A percentile compares a stretch with the other conserved stretches of the same genome.
Conservation (phyloP, 169 alveolate genomes). For the Plasmodium vivax region DNA sequence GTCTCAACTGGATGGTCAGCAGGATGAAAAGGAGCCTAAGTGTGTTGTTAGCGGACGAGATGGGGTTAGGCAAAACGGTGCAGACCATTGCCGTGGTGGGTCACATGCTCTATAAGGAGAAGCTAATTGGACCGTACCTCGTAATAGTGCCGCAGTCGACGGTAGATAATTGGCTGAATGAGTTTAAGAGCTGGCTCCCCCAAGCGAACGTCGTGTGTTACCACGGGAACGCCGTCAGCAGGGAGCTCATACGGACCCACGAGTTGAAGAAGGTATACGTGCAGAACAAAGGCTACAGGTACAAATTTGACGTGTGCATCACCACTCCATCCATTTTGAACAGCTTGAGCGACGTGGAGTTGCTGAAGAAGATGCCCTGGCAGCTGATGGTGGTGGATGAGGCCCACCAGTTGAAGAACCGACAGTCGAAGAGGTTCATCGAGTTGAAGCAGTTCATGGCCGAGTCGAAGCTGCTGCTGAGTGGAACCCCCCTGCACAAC, state of each 20-base stretch:
- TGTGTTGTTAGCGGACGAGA: conserved; percentile 95
- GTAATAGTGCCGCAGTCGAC: conserved; percentile 97
- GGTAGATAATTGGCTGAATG: conserved; percentile 97
- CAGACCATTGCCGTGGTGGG: conserved; percentile 95
- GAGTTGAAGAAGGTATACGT: conserved; percentile 85
- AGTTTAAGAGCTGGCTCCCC: conserved; percentile 94
- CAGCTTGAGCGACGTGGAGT: conserved; percentile 90
- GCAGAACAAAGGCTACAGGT: conserved; percentile 85
- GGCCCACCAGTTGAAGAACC: conserved; percentile 94
- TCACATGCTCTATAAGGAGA: conserved; percentile 88
- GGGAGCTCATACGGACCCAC: conserved; percentile 88
- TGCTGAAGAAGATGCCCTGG: conserved; percentile 89
- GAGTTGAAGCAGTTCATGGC: conserved; percentile 91
- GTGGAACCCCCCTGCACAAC: conserved; percentile 97
- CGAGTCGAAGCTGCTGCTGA: conserved; percentile 89
- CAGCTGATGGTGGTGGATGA: conserved; percentile 94
- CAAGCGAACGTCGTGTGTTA: conserved; percentile 93
- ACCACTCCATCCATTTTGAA: conserved; percentile 92
- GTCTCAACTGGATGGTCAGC: conserved; percentile 96
- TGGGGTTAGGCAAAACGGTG: conserved; percentile 97
- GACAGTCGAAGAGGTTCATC: conserved; percentile 89
- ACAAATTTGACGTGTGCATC: conserved; percentile 89
- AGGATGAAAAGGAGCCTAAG: conserved; percentile 94
- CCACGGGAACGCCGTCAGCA: conserved; percentile 93
- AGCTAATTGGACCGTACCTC: conserved; percentile 92